Conservation (phyloP, 164 flowering plant genomes). For the Vitis amurensis region DNA sequence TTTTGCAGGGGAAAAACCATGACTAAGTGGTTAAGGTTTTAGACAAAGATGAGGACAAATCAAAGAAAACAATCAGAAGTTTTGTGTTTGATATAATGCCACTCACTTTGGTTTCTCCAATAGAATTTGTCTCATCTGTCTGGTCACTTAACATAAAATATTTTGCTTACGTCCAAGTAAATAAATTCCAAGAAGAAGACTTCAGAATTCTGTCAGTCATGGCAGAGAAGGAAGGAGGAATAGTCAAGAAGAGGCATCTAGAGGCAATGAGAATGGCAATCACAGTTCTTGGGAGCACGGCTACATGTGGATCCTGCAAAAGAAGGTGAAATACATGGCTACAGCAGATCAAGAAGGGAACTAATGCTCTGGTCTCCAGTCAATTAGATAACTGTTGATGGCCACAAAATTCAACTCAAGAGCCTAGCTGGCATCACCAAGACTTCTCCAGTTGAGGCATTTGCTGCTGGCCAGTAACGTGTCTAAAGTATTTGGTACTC, state of each 20-base stretch:
- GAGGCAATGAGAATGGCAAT: conserved; percentile 33
- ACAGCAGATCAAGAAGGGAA: conserved; percentile 36
- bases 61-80: not conserved
- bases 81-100: conserved; percentile 12
- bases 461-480: conserved; percentile 27
- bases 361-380: conserved; percentile 42
- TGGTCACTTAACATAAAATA: not conserved
- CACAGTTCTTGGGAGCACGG: conserved; percentile 29
- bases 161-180: not conserved
- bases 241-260: conserved; percentile 33
- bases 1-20: too few relatives aligned
- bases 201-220: not conserved
- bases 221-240: conserved; percentile 30
- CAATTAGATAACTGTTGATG: conserved; percentile 26
- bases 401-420: conserved; percentile 37
- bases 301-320: conserved; percentile 36
- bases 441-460: conserved; percentile 38
- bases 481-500: too few relatives aligned
- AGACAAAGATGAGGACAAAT: conserved; percentile 1
- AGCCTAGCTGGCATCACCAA: conserved; percentile 39
- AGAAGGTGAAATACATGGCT: conserved; percentile 22
- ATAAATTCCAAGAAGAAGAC: too few relatives aligned
- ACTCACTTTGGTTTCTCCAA: conserved; percentile 11
- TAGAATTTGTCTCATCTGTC: conserved; percentile 4
- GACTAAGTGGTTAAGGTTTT: not conserved